Percentiles rank a stretch among this genome's conserved stretches.
These are phyloP conservation scores for Chaetomium tenue DNA, from an alignment of 495 filamentous ascomycete genomes.

Conservation along the genomic window DNA sequence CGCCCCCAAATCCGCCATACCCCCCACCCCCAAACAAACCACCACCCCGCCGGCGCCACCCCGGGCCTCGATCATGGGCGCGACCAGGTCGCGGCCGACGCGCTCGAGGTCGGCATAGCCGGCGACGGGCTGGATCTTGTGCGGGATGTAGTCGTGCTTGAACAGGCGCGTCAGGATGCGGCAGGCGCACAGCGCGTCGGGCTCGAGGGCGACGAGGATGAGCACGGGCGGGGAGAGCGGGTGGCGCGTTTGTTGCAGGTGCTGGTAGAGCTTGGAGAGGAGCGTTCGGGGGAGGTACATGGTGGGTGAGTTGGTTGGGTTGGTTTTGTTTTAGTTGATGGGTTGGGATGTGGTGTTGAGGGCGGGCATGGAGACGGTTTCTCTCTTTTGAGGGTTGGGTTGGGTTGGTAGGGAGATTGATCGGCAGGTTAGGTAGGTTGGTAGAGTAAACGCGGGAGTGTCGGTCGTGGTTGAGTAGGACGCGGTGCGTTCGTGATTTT, in stretches of 20 bases:
- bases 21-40: constrained; percentile 88
- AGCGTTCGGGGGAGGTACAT: constrained; percentile 92
- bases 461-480: background rate
- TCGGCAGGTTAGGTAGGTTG: background rate
- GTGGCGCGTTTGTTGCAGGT: constrained; percentile 77
- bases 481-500: background rate
- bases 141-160: constrained; percentile 95
- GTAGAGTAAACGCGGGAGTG: background rate
- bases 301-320: background rate
- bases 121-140: constrained; percentile 92
- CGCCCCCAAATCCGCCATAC: constrained; percentile 77
- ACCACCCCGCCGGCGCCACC: constrained; percentile 84
- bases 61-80: constrained; percentile 74
- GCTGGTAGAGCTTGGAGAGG: constrained; percentile 84
- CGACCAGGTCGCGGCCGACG: constrained; percentile 70
- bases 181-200: constrained; percentile 92
- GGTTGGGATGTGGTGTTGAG: background rate
- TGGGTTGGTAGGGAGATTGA: background rate
- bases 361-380: constrained; percentile 1
- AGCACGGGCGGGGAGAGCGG: constrained; percentile 83
- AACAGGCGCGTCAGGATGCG: constrained; percentile 87
- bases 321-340: background rate
- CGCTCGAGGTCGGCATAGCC: constrained; percentile 88
- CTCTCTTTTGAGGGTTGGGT: background rate
- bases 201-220: constrained; percentile 90